phyloP scores from a whole-genome alignment of 2,329 filamentous ascomycete genomes.

The Cladorrhinum sp. region DNA sequence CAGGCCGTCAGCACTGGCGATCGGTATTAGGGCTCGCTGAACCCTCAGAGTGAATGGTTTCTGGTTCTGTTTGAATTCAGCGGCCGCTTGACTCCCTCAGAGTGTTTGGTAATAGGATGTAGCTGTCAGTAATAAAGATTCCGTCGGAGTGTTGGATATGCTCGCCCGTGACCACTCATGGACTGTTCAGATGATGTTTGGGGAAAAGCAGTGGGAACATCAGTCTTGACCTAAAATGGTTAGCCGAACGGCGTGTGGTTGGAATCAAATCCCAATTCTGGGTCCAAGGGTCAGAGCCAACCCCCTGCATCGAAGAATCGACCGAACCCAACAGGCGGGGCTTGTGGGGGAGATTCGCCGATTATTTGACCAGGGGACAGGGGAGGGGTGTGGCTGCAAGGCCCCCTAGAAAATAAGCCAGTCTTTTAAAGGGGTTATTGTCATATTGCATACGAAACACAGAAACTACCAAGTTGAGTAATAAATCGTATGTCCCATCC shows the following conservation, averaged over 20 bases:
- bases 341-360: not conserved
- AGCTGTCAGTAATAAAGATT: not conserved
- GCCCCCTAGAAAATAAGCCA: not conserved
- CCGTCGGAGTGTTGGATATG: not conserved
- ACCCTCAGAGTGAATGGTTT: too few relatives aligned
- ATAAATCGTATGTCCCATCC: not conserved
- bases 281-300: not conserved
- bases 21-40: not conserved
- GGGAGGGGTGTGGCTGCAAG: not conserved
- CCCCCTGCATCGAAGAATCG: conserved; percentile 16
- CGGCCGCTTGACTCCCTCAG: too few relatives aligned
- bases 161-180: not conserved
- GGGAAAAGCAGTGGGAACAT: not conserved
- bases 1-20: not conserved
- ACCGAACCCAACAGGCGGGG: not conserved
- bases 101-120: too few relatives aligned
- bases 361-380: not conserved
- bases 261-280: not conserved
- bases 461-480: not conserved
- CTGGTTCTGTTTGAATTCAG: too few relatives aligned
- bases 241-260: not conserved
- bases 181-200: not conserved
- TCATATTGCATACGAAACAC: not conserved
- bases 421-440: not conserved
- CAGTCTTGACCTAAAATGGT: not conserved